Evolutionary conservation across 768 basidiomycete genomes (phyloP), one percentile per base, ranked within the genome.

Genomic region (Lactarius quietus): DNA sequence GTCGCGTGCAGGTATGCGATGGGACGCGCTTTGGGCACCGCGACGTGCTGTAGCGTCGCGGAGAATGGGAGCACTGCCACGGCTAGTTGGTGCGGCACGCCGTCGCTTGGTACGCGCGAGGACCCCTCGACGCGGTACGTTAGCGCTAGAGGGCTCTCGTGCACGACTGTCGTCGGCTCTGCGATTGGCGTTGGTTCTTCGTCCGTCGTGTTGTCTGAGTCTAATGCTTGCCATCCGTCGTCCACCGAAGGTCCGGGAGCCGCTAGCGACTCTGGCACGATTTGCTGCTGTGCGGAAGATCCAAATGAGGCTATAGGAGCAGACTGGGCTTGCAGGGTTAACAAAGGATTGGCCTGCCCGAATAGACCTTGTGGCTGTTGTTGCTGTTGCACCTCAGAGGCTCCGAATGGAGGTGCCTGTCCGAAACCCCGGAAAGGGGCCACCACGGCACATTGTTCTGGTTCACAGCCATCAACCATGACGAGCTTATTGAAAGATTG

Each of bases 61-160:
- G 82, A 76, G 68, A 86, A 82, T 6, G 78, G 75, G 23, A 85
- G 74, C 6, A 79, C 71, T 0, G 84, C 82, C 43, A 87, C 76
- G 20, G 81, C 76, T 4, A 86, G 84, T 58, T 83, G 81, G 70
- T 87, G 86, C 23, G 80, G 76, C 6, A 78, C 73, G 0, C 82
- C 83, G 70, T 86, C 85, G 61, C 80, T 82, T 0, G 85, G 83
- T 58, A 87, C 80, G 23, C 77, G 81, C 0, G 81, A 79, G 6
- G 74, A 70, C 1, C 82, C 84, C 29, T 80, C 79, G 23, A 87
- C 83, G 23, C 78, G 72, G 64, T 81, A 87, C 1, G 82, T 79
- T 18, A 83, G 75, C 0, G 84, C 80, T 28, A 86, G 75, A 1
- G 86, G 82, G 0, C 81, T 84, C 70, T 84, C 82, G 10, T 75